These are phyloP conservation scores for Cymbopogon flexuosus DNA, from an alignment of 202 grass and related monocot species.

Conservation along the genomic window DNA sequence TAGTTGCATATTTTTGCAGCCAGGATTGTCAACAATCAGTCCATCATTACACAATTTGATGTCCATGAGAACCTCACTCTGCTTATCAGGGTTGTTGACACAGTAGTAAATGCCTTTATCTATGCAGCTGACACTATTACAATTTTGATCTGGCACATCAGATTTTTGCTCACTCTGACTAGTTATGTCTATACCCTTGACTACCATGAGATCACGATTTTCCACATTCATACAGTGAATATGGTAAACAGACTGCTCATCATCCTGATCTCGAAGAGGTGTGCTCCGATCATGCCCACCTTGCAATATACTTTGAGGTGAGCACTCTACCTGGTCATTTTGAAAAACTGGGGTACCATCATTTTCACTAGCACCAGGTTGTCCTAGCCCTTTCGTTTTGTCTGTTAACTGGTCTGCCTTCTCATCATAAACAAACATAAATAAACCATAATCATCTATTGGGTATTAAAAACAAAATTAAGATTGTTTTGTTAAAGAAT, in stretches of 20 bases:
- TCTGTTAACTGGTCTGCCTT: conserved; percentile 31
- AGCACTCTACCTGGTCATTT: conserved; percentile 8
- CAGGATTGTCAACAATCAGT: conserved; percentile 6
- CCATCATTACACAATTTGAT: conserved; percentile 22
- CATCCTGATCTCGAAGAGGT: conserved; percentile 13
- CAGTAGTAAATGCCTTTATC: conserved; percentile 15
- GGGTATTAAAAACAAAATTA: conserved; percentile 32
- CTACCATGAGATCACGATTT: not conserved
- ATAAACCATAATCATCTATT: conserved; percentile 45
- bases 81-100: conserved; percentile 18
- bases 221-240: not conserved
- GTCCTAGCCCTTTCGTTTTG: conserved; percentile 20
- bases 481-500: not conserved
- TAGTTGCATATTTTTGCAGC: not conserved
- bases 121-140: conserved; percentile 3
- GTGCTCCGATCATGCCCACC: conserved; percentile 19
- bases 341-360: conserved; percentile 13
- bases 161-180: conserved; percentile 12
- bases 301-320: conserved; percentile 4
- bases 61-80: conserved; percentile 33
- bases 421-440: conserved; percentile 49
- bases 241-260: conserved; percentile 11
- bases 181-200: not conserved
- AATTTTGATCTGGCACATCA: conserved; percentile 20
- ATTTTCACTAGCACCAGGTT: conserved; percentile 25